Base-by-base conservation (phyloP, 1,139 yeast genomes). In the Saccharomycopsis hybrid region DNA sequence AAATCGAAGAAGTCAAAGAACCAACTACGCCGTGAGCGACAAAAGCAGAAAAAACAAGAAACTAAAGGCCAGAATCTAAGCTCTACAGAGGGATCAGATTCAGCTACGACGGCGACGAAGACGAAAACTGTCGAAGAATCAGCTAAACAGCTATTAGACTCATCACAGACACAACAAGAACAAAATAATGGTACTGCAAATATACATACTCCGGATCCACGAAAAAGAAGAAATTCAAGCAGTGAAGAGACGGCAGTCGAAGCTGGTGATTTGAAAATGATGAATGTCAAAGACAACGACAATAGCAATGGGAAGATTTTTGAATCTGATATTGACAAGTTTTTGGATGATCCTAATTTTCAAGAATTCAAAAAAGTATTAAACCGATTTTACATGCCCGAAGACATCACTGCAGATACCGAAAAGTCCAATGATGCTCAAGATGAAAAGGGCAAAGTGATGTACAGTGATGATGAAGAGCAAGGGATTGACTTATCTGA, bases 361-460 rank as follows among this genome's bases (percentile, higher is more conserved):
- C 62, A 68, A 8, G 72, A 73, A 46, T 79, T 69, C 58, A 66
- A 69, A 50, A 57, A 61, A 1, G 69, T 79, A 0, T 65, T 80
- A 50, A 64, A 66, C 32, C 69, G 68, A 49, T 80, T 78, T 56
- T 63, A 69, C 38, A 56, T 61, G 2, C 62, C 57, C 1, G 59
- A 54, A 11, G 57, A 50, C 2, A 54, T 54, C 24, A 43, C 31
- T 30, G 45, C n/a, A 9, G 45, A 33, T 33, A 54, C 52, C n/a
- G 52, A 55, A 55, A 13, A 18, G 8, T 25, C 32, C 45, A 60
- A 54, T 36, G 57, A 56, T 2, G 57, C 52, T n/a, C 54, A 54
- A 33, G 56, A 55, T 32, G 60, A 60, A 24, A 62, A 54, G 4
- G 55, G 51, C 4, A 47, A 48, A 27, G 50, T 40, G 28, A 46